Percentiles rank a stretch among this genome's conserved stretches.
These are phyloP conservation scores for Microdochium nivale DNA, from an alignment of 2,329 filamentous ascomycete species.

Conservation along the genomic window DNA sequence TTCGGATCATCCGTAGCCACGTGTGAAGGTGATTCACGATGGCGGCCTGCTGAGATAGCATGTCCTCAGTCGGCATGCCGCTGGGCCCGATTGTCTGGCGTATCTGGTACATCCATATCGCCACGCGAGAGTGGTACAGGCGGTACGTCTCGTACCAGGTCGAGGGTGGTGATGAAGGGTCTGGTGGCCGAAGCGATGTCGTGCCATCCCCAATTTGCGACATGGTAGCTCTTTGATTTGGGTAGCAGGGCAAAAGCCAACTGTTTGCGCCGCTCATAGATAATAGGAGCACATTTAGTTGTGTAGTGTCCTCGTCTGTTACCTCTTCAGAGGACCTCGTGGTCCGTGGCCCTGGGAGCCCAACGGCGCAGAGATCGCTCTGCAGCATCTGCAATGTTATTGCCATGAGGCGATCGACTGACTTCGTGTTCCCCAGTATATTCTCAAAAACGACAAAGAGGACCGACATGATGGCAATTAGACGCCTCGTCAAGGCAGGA, in stretches of 20 bases:
- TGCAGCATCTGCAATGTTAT: background rate
- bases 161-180: background rate
- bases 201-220: background rate
- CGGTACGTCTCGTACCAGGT: background rate
- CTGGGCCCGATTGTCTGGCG: background rate
- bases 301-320: background rate
- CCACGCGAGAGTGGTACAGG: background rate
- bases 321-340: background rate
- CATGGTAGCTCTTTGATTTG: background rate
- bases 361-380: background rate
- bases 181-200: background rate
- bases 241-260: background rate
- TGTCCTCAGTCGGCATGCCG: background rate
- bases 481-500: background rate
- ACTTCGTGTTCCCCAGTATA: background rate
- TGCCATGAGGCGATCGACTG: background rate
- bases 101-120: background rate
- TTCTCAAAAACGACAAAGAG: background rate
- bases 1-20: background rate
- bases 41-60: background rate
- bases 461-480: background rate
- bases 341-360: background rate
- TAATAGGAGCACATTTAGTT: background rate
- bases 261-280: background rate
- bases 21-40: background rate